Conservation (phyloP, 495 filamentous ascomycete genomes). For the Podospora anserina region DNA sequence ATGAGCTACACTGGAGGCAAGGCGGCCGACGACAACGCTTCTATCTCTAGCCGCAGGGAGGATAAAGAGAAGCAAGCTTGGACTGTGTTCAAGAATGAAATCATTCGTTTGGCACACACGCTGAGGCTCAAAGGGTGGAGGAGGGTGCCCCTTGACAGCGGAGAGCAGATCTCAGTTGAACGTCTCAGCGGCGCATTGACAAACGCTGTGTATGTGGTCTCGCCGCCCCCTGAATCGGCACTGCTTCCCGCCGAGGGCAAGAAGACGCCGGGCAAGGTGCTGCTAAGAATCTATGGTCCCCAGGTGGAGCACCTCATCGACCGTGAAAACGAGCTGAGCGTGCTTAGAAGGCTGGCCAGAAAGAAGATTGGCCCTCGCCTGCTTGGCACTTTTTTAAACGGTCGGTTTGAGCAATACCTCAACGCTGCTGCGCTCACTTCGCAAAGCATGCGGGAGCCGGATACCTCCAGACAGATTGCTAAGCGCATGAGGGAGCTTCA, state of each 20-base stretch:
- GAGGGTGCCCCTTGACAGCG: conserved; percentile 61
- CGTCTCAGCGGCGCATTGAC: conserved; percentile 91
- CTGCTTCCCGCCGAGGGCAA: conserved; percentile 36
- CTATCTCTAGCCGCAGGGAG: conserved; percentile 41
- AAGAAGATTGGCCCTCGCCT: conserved; percentile 92
- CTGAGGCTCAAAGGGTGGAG: conserved; percentile 88
- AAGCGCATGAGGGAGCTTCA: conserved; percentile 97
- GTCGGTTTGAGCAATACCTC: conserved; percentile 94
- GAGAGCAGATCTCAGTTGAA: conserved; percentile 71
- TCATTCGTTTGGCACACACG: conserved; percentile 84
- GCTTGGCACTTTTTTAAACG: conserved; percentile 91
- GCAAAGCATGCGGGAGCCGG: conserved; percentile 71
- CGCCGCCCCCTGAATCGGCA: conserved; percentile 62
- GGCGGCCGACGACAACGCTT: conserved; percentile 47
- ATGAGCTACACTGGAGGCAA: conserved; percentile 66
- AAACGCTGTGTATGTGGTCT: conserved; percentile 93
- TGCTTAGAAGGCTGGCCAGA: conserved; percentile 78
- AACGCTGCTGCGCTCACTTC: conserved; percentile 75
- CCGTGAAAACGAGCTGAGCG: conserved; percentile 80
- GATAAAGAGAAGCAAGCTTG: conserved; percentile 71
- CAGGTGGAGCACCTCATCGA: conserved; percentile 96
- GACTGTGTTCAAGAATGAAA: conserved; percentile 82
- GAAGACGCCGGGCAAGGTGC: conserved; percentile 60
- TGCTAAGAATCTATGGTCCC: conserved; percentile 91
- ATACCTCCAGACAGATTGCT: conserved; percentile 89